These are phyloP conservation scores for Diaporthe ilicicola DNA, from an alignment of 2,329 filamentous ascomycete genomes.

Conservation along the genomic window DNA sequence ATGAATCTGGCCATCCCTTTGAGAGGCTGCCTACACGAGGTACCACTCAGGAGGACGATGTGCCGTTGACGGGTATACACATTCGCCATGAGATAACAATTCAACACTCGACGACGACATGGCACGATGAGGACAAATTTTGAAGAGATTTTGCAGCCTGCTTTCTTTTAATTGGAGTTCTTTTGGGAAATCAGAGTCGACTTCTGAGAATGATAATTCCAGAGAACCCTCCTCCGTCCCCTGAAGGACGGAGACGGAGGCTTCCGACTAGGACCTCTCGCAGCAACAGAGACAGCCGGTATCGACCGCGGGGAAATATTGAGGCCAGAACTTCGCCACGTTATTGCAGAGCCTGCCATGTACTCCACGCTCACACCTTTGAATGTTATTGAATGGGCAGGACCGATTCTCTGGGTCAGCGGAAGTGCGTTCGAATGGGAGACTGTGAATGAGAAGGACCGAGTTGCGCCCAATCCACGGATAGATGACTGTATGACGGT, in stretches of 20 bases:
- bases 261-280: neutral
- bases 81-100: slow-evolving; percentile 5
- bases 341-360: too few species aligned
- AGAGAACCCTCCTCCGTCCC: neutral
- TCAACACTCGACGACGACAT: neutral
- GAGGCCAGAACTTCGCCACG: neutral
- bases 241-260: neutral
- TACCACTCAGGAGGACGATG: neutral
- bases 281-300: neutral
- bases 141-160: neutral
- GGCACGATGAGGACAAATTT: neutral
- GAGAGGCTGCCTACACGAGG: neutral
- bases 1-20: neutral
- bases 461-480: neutral
- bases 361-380: too few species aligned
- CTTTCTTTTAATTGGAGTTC: neutral
- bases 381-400: too few species aligned
- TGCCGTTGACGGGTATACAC: neutral
- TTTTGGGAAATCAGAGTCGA: neutral
- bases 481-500: neutral
- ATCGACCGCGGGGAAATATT: neutral
- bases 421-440: neutral
- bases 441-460: neutral
- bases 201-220: neutral
- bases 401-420: neutral